phyloP scores from a whole-genome alignment of 2,329 filamentous ascomycete genomes.

The Alternaria dauci region DNA sequence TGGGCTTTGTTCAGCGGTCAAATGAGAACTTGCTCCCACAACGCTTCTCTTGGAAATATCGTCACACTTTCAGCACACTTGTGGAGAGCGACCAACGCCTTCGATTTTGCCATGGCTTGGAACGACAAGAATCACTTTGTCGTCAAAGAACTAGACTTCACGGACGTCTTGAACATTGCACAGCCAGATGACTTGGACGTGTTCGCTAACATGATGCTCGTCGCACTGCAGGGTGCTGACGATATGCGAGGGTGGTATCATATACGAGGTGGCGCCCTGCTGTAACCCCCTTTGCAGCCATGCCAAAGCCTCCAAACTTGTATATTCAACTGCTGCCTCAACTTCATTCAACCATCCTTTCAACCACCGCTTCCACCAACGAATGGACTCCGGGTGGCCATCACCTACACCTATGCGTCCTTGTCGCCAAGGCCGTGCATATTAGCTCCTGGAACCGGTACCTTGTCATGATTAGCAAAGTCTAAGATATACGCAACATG shows the following conservation, averaged over 20 bases:
- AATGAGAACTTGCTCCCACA: constrained; percentile 20
- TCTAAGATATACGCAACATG: rapidly evolving
- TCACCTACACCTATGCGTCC: neutral
- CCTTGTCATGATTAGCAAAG: neutral
- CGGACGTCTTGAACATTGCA: constrained; percentile 30
- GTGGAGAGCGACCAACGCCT: constrained; percentile 40
- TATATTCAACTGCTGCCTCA: neutral
- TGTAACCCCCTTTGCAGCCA: neutral
- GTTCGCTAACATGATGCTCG: constrained; percentile 42
- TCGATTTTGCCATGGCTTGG: constrained; percentile 46
- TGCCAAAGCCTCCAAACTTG: neutral
- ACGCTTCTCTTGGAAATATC: constrained; percentile 16
- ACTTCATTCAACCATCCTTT: neutral
- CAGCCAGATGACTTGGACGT: constrained; percentile 40
- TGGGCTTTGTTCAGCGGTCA: constrained; percentile 31
- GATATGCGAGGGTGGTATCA: constrained; percentile 44
- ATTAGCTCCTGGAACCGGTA: constrained; percentile 15
- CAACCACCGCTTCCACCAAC: neutral
- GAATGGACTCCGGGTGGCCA: rapidly evolving
- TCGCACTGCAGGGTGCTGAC: constrained; percentile 38
- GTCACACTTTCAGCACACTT: constrained; percentile 41
- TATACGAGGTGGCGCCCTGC: constrained; percentile 27
- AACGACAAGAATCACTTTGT: constrained; percentile 41
- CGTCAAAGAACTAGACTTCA: constrained; percentile 41
- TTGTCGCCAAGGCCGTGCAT: constrained; percentile 6